Evolutionary conservation across 2,329 filamentous ascomycete genomes (phyloP).

Genomic region (Periglandula ipomoeae): DNA sequence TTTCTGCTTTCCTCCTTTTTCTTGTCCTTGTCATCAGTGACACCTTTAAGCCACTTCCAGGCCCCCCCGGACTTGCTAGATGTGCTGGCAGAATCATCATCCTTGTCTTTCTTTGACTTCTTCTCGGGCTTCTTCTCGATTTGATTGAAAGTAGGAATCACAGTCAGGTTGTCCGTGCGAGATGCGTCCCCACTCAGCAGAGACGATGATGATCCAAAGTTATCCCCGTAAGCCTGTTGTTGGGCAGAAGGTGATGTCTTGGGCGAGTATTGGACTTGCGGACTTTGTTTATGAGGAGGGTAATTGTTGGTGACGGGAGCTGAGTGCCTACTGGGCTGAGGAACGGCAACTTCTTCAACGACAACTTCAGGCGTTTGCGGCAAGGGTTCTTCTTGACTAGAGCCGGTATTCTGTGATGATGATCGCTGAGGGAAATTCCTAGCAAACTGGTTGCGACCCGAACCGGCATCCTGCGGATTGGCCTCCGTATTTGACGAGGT

Average conservation of each 20-base stretch:
- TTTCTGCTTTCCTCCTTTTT: slow-evolving; percentile 56
- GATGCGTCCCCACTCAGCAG: slow-evolving; percentile 57
- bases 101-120: slow-evolving; percentile 65
- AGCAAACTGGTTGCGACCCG: slow-evolving; percentile 15
- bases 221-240: slow-evolving; percentile 18
- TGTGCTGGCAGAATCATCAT: slow-evolving; percentile 50
- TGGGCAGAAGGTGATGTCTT: slow-evolving; percentile 9
- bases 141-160: slow-evolving; percentile 61
- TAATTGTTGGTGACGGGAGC: not conserved
- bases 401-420: slow-evolving; percentile 40
- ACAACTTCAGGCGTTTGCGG: slow-evolving; percentile 15
- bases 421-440: slow-evolving; percentile 42
- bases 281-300: not conserved
- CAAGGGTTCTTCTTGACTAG: slow-evolving; percentile 20
- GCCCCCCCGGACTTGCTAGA: slow-evolving; percentile 60
- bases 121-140: slow-evolving; percentile 70
- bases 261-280: slow-evolving; percentile 9
- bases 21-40: slow-evolving; percentile 60
- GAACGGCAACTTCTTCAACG: slow-evolving; percentile 31
- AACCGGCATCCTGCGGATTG: slow-evolving; percentile 46
- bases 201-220: slow-evolving; percentile 39
- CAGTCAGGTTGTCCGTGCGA: slow-evolving; percentile 68
- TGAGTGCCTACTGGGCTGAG: slow-evolving; percentile 6
- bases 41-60: slow-evolving; percentile 71
- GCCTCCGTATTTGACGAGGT: slow-evolving; percentile 34